Conservation (phyloP, 129 eudicot species). For the Deinandra increscens region DNA sequence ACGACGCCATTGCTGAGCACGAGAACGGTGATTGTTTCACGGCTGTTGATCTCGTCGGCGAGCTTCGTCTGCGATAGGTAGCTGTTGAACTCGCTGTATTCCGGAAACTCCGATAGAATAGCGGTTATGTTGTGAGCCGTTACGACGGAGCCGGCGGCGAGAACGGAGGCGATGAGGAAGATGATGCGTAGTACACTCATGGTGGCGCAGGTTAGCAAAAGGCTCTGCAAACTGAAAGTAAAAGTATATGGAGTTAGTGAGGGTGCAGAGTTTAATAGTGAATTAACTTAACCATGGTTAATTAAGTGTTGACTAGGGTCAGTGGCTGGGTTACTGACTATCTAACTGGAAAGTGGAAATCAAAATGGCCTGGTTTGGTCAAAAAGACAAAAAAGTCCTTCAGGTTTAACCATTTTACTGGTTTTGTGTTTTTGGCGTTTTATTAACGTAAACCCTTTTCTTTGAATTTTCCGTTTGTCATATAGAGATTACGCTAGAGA, state of each 20-base stretch:
- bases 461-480: background rate
- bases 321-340: background rate
- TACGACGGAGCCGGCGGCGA: slow-evolving; percentile 21
- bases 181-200: slow-evolving; percentile 22
- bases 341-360: slow-evolving; percentile 25
- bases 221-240: slow-evolving; percentile 16
- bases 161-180: slow-evolving; percentile 21
- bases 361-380: slow-evolving; percentile 30
- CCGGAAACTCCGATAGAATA: slow-evolving; percentile 28
- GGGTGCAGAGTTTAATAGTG: slow-evolving; percentile 31
- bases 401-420: slow-evolving; percentile 3
- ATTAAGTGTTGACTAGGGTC: slow-evolving; percentile 25
- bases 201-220: slow-evolving; percentile 34
- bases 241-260: slow-evolving; percentile 14
- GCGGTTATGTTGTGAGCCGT: slow-evolving; percentile 36
- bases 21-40: slow-evolving; percentile 32
- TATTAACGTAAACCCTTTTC: slow-evolving; percentile 11
- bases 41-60: slow-evolving; percentile 41
- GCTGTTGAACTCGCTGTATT: slow-evolving; percentile 37
- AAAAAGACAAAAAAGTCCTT: slow-evolving; percentile 39
- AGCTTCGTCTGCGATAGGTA: slow-evolving; percentile 36
- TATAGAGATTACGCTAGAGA: background rate
- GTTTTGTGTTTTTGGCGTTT: slow-evolving; percentile 24
- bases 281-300: slow-evolving; percentile 30
- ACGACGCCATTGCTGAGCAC: slow-evolving; percentile 31